A percentile compares a stretch with the other conserved stretches of the same genome.
These are phyloP conservation scores for Elsinoe necatrix DNA, from an alignment of 2,329 filamentous ascomycete genomes.

Conservation along the genomic window DNA sequence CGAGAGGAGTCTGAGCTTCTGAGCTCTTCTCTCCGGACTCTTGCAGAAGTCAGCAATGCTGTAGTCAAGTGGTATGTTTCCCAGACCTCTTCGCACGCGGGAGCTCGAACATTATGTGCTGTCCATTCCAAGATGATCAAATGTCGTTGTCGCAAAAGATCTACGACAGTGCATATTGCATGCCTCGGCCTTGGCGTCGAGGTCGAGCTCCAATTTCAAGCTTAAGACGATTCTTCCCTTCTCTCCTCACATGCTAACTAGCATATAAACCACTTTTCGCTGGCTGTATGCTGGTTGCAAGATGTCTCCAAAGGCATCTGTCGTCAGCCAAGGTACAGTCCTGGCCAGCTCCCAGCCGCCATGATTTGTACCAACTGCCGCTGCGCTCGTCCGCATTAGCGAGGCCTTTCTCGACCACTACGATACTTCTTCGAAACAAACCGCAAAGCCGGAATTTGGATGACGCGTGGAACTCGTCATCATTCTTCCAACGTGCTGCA, in stretches of 20 bases:
- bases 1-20: neutral
- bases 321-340: neutral
- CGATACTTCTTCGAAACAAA: neutral
- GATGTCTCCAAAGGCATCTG: neutral
- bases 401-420: neutral
- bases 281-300: neutral
- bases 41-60: neutral
- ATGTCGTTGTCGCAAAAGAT: neutral
- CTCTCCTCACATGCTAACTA: neutral
- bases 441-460: neutral
- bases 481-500: neutral
- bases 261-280: too few relatives aligned
- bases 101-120: neutral
- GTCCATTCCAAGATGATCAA: neutral
- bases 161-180: too few relatives aligned
- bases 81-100: slow-evolving; percentile 13
- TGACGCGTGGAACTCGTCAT: neutral
- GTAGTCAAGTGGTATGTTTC: too few relatives aligned
- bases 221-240: neutral
- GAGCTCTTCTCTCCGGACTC: slow-evolving; percentile 14
- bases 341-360: neutral
- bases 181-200: slow-evolving; percentile 6
- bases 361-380: neutral
- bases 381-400: neutral
- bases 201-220: neutral